Evolutionary conservation across 2,329 filamentous ascomycete species (phyloP), one percentile per base, ranked within the genome.

Genomic region (Chrysoporthe deuterocubensis): DNA sequence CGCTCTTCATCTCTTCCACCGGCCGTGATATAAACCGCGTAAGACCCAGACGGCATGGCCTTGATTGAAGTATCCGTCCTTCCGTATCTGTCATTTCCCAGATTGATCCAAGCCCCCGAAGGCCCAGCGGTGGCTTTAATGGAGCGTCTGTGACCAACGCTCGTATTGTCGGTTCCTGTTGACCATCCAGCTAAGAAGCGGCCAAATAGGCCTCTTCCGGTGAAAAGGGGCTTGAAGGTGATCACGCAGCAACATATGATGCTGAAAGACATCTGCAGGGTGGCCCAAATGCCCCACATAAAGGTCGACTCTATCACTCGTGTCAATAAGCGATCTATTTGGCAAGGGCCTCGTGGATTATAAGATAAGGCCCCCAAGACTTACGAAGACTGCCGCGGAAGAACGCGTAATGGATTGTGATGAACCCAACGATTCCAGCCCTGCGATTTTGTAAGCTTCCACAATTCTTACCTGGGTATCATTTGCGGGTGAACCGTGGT

Each of bases 231-330:
- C 26, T 54, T 54, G 4, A 54, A 5, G 7, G 50, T 54, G 50
- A 54, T 54, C 13, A 54, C 50, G 13, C 50, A 34, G 50, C 50
- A 54, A 54, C 50, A 54, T 2, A 54, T 54, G 26, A 54, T 54
- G 21, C 50, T 54, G 50, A 54, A 54, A 34, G 50, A 54, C 50
- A 54, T 54, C 16, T 54, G 50, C 26, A 54, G 9, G 4, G 50
- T 54, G 26, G 50, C 50, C 50, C 50, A 54, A 13, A 54, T 34
- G 5, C 50, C 50, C 50, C 50, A 54, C 50, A 54, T 54, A 4
- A 54, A 54, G 11, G 50, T 54, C 21, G 50, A 54, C 9, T 34
- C 50, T 54, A 26, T 11, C 13, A 16, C 5, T 4, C 21, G 16
- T 54, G 11, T 54, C 2, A 54, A 7, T 14, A 16, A 34, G 21